Conservation (phyloP, 805 yeast species). For the Grigorovia transvaalensis region DNA sequence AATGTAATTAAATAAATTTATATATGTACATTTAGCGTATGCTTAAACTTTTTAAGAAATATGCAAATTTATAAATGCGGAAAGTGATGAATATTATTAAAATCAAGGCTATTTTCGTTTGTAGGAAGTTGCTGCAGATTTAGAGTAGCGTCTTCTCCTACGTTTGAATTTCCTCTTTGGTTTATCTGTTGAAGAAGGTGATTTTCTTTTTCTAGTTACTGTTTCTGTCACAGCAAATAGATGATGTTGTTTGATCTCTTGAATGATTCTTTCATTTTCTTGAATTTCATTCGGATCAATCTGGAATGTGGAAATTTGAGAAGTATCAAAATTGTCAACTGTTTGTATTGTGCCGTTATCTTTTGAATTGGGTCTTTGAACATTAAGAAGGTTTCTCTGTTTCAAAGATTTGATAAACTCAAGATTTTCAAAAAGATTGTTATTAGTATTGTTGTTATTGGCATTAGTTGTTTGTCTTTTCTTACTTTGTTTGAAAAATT, state of each 20-base stretch:
- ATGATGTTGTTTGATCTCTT: background rate
- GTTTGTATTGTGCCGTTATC: background rate
- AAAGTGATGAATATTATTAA: background rate
- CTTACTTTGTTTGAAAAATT: conserved; percentile 27
- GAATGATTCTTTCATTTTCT: background rate
- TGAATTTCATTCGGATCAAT: background rate
- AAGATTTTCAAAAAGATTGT: background rate
- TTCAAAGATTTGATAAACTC: background rate
- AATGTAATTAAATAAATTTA: no score
- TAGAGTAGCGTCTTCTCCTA: background rate
- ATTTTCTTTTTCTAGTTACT: background rate
- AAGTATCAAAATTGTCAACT: background rate
- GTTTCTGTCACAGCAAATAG: background rate
- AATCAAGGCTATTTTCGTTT: background rate
- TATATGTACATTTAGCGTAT: background rate
- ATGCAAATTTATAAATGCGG: background rate
- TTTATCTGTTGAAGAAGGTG: background rate
- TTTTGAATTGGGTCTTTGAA: background rate
- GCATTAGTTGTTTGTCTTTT: conserved; percentile 12
- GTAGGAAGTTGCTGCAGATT: background rate
- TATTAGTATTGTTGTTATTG: background rate
- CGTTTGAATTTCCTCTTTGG: background rate
- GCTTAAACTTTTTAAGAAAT: background rate
- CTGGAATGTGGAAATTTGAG: background rate
- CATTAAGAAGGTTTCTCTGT: background rate